Conservation (phyloP, 352 stramenopile genomes). For the Phytophthora idaei region DNA sequence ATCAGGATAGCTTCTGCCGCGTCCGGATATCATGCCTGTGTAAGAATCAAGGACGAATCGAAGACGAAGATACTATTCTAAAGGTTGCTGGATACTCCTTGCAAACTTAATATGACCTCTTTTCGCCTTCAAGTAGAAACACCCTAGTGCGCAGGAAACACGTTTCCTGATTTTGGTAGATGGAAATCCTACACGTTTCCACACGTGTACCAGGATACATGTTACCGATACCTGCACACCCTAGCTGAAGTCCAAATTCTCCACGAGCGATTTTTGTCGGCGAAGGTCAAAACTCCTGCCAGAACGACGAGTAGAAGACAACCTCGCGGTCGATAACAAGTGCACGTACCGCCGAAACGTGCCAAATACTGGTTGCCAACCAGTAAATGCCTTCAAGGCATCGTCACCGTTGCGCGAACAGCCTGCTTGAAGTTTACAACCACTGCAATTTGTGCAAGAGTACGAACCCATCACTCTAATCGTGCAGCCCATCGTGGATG, state of each 20-base stretch:
- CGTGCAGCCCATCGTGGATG: conserved; percentile 24
- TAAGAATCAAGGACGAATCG: too few species aligned
- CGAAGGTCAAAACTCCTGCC: background rate
- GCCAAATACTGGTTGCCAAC: conserved; percentile 3
- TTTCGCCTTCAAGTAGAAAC: too few species aligned
- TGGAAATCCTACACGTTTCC: too few species aligned
- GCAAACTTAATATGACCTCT: too few species aligned
- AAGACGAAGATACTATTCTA: too few species aligned
- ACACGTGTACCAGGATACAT: too few species aligned
- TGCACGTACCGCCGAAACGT: conserved; percentile 5
- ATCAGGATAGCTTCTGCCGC: too few species aligned
- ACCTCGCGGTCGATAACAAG: conserved; percentile 4
- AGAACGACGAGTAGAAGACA: conserved; percentile 10
- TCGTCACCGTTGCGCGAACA: conserved; percentile 19
- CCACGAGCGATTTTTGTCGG: background rate
- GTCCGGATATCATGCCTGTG: too few species aligned
- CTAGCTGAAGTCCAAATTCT: background rate
- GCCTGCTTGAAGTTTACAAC: conserved; percentile 29
- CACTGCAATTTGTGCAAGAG: conserved; percentile 21
- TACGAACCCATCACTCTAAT: conserved; percentile 24
- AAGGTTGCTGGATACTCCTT: too few species aligned
- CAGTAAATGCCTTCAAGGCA: conserved; percentile 19
- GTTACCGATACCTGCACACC: too few species aligned
- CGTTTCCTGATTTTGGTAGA: too few species aligned
- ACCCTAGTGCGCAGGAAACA: too few species aligned